Percentiles rank a stretch among this genome's conserved stretches.
These are phyloP conservation scores for Yamadazyma ubonensis DNA, from an alignment of 805 yeast species.

Conservation along the genomic window DNA sequence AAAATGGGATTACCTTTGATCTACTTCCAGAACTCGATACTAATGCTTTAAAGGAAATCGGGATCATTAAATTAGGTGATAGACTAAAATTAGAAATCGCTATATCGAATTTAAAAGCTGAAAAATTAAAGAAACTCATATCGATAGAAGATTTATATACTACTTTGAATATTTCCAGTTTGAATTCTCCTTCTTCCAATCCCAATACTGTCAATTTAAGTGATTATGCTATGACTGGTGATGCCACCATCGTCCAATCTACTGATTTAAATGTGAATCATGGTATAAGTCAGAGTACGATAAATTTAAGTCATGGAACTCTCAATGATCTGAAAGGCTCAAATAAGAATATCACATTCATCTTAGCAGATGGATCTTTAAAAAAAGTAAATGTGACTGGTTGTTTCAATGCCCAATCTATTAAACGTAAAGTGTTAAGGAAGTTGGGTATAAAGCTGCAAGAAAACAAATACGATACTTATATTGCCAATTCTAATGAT, in stretches of 20 bases:
- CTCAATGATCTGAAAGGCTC: conserved; percentile 18
- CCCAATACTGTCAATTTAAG: conserved; percentile 9
- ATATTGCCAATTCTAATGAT: conserved; percentile 47
- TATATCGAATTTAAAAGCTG: conserved; percentile 46
- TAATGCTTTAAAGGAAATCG: conserved; percentile 66
- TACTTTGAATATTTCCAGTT: conserved; percentile 10
- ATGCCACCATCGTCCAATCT: conserved; percentile 14
- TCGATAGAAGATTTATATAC: conserved; percentile 27
- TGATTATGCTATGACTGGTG: conserved; percentile 11
- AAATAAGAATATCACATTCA: conserved; percentile 55
- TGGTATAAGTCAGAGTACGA: conserved; percentile 6
- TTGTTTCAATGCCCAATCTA: conserved; percentile 76
- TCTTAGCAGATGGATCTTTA: conserved; percentile 70
- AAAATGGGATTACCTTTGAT: conserved; percentile 57
- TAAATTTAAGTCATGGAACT: conserved; percentile 8
- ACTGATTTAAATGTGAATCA: conserved; percentile 6
- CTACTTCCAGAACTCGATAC: conserved; percentile 61
- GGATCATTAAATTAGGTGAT: conserved; percentile 80
- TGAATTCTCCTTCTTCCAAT: conserved; percentile 10
- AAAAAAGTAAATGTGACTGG: conserved; percentile 71
- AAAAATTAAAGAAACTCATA: conserved; percentile 22
- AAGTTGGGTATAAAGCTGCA: conserved; percentile 49
- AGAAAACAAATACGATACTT: conserved; percentile 57
- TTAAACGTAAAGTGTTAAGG: conserved; percentile 66
- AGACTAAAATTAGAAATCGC: conserved; percentile 66